A percentile compares a stretch with the other conserved stretches of the same genome.
phyloP scores from a whole-genome alignment of 1,284 basidiomycete genomes.

The Cutaneotrichosporon sp. region DNA sequence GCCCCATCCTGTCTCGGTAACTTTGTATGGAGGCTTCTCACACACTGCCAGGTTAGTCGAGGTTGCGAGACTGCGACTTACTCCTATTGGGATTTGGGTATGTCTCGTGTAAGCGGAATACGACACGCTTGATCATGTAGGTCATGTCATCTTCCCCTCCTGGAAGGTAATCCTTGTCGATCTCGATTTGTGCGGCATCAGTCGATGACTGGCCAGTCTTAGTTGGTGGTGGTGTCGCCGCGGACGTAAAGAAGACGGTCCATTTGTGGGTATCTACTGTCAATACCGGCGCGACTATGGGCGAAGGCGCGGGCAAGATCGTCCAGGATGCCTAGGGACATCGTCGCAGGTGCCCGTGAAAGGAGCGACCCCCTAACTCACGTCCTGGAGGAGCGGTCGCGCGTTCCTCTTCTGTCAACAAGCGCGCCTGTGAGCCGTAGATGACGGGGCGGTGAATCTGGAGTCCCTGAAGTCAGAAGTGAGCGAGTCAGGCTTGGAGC shows the following conservation, averaged over 20 bases:
- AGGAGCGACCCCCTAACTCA: too few species aligned
- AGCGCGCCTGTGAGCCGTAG: slow-evolving; percentile 89
- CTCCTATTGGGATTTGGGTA: slow-evolving; percentile 86
- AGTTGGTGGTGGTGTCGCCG: slow-evolving; percentile 48
- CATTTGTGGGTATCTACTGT: slow-evolving; percentile 88
- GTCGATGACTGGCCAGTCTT: slow-evolving; percentile 30
- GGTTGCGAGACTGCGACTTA: slow-evolving; percentile 49
- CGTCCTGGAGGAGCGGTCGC: slow-evolving; percentile 36
- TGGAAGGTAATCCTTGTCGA: slow-evolving; percentile 43
- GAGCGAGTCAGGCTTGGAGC: background rate
- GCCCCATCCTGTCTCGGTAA: slow-evolving; percentile 98
- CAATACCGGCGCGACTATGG: too few species aligned
- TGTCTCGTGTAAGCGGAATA: slow-evolving; percentile 97
- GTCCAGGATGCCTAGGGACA: too few species aligned
- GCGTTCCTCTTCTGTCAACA: slow-evolving; percentile 68
- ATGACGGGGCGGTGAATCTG: slow-evolving; percentile 86
- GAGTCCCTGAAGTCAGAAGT: slow-evolving; percentile 60
- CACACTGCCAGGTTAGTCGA: slow-evolving; percentile 56
- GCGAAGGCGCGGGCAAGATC: too few species aligned
- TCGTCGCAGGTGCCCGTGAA: too few species aligned
- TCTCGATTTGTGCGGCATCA: slow-evolving; percentile 20
- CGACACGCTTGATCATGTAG: slow-evolving; percentile 89
- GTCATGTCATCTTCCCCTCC: slow-evolving; percentile 82
- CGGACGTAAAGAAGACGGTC: slow-evolving; percentile 85
- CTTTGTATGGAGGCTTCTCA: slow-evolving; percentile 88